A percentile compares a stretch with the other conserved stretches of the same genome.
Evolutionary conservation across 495 filamentous ascomycete species (phyloP).

Genomic region (Daldinia caldariorum): DNA sequence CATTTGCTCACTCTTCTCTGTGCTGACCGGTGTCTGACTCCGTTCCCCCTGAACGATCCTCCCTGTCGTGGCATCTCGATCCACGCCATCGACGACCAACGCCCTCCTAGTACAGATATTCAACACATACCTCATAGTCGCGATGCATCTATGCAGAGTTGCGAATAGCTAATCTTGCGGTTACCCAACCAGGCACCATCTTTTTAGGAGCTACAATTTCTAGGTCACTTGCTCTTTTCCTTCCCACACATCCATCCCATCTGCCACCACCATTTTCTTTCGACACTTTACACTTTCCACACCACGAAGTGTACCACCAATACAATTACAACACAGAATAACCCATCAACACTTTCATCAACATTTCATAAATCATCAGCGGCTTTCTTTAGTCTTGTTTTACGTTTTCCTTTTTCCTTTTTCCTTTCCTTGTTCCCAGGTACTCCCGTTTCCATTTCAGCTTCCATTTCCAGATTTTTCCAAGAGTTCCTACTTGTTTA

Average conservation of each 20-base stretch:
- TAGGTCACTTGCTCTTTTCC: neutral
- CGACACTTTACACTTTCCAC: neutral
- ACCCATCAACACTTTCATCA: neutral
- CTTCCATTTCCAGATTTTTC: neutral
- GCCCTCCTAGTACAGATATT: neutral
- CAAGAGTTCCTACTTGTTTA: neutral
- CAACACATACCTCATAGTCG: conserved; percentile 12
- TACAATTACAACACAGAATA: neutral
- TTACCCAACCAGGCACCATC: neutral
- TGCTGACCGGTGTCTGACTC: neutral
- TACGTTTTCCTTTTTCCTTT: neutral
- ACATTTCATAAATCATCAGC: neutral
- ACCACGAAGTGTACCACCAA: neutral
- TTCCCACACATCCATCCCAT: neutral
- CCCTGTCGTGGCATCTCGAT: neutral
- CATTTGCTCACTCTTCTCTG: neutral
- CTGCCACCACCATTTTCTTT: neutral
- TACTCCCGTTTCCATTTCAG: neutral
- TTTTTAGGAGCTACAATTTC: neutral
- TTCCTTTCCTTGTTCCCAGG: neutral
- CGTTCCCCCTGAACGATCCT: neutral
- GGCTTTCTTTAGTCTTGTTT: too few species aligned
- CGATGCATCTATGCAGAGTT: conserved; percentile 24
- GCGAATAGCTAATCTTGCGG: neutral
- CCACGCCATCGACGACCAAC: neutral